A percentile compares a stretch with the other conserved stretches of the same genome.
Conservation (phyloP, 176 grass and related monocot genomes). For the Ampelocalamus luodianensis region DNA sequence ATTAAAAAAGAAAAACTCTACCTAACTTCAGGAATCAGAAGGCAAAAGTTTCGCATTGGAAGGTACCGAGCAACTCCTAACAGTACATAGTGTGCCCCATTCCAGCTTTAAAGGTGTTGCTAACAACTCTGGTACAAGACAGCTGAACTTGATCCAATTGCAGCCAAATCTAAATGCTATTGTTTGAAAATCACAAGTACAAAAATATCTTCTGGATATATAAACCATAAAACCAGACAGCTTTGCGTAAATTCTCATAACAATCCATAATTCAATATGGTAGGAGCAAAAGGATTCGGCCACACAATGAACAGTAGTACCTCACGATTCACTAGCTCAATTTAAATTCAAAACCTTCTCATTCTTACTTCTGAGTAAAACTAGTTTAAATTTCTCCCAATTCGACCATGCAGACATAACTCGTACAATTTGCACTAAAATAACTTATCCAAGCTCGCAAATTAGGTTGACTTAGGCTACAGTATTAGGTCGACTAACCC, state of each 20-base stretch:
- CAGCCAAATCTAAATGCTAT: slow-evolving; percentile 9
- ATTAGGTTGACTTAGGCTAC: slow-evolving; percentile 10
- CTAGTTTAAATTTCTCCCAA: neutral
- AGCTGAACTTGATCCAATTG: slow-evolving; percentile 32
- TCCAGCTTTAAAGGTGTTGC: slow-evolving; percentile 35
- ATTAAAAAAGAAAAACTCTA: slow-evolving; percentile 38
- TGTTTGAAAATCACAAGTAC: slow-evolving; percentile 1
- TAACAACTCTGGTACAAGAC: slow-evolving; percentile 34
- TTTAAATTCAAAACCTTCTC: slow-evolving; percentile 9
- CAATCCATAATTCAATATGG: neutral
- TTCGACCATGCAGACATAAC: neutral
- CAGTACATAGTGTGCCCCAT: slow-evolving; percentile 34
- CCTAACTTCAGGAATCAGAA: slow-evolving; percentile 50
- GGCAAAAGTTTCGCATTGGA: slow-evolving; percentile 45
- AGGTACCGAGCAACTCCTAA: slow-evolving; percentile 45
- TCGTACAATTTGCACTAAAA: neutral
- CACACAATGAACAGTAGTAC: neutral
- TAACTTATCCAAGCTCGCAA: slow-evolving; percentile 13
- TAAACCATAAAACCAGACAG: neutral
- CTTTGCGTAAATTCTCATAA: neutral
- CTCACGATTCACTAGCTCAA: neutral
- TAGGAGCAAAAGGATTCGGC: neutral
- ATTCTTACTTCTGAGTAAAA: neutral
- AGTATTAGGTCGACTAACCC: neutral
- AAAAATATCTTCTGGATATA: neutral